Evolutionary conservation across 768 basidiomycete genomes (phyloP), one percentile per base, ranked within the genome.

Genomic region (Cystofilobasidium capitatum): DNA sequence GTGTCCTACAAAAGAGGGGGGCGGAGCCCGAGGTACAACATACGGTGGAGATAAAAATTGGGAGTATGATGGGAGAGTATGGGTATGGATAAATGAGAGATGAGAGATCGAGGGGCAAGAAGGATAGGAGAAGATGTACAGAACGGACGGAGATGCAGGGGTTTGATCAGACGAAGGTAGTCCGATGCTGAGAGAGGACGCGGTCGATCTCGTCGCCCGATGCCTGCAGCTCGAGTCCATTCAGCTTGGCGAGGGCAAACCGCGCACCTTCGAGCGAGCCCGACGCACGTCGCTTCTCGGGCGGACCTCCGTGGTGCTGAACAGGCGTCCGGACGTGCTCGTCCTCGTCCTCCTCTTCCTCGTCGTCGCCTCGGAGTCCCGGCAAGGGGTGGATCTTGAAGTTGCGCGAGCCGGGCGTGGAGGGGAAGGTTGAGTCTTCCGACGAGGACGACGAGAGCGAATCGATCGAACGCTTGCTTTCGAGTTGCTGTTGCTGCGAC

Each of bases 381-480:
- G 51, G 51, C 29, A 55, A 31, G 6, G 26, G 51, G 51, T 55
- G 51, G 14, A 9, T 10, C 51, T 55, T 55, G 51, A 55, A 33
- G 29, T 31, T 31, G 14, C 33, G 29, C 2, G 51, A 26, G 51
- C 51, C 51, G 6, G 51, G 51, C 51, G 51, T 55, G 5, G 51
- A 14, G 2, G 51, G 51, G 51, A 55, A 55, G 5, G 13, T 13
- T 31, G 51, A 55, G 29, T 55, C 51, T 16, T 26, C 51, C 51
- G n/a, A n/a, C n/a, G 51, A 55, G 4, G 51, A 55, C 29, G 51
- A 33, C 29, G 51, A 55, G 51, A 55, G 29, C 29, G 51, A 55
- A 2, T 26, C 29, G 3, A 31, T 31, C 51, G 51, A 55, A 16
- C 29, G 51, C 51, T 55, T 29, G 2, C 12, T 22, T 2, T 31